Base-by-base conservation (phyloP, 495 filamentous ascomycete species). In the Cairneyella variabilis region DNA sequence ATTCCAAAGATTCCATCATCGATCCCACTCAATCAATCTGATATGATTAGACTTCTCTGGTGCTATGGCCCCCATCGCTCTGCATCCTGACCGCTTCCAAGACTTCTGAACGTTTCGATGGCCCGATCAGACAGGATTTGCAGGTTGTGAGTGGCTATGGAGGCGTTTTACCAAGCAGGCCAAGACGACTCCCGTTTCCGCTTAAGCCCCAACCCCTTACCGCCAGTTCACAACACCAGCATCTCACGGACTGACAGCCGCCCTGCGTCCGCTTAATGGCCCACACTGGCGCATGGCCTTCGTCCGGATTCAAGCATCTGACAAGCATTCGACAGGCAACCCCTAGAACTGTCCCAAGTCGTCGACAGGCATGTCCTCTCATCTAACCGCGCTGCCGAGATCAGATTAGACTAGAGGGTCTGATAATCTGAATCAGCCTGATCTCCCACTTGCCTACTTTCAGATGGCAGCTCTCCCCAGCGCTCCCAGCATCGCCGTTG, bases 101-200 rank as follows among this genome's bases (percentile, higher is more conserved):
- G 25, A 53, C 50, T 14, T 27, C 21, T 23, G 2, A 41, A 37
- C 32, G 54, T 49, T 48, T 57, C 53, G 45, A 51, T 43, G 39
- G 27, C 34, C 30, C 40, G 20, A 32, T 30, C 43, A 3, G 25
- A 23, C 14, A 3, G 28, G 8, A 21, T 36, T 34, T 21, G 41
- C 21, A 48, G 48, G 56, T 22, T 48, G 49, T 45, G 22, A 34
- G 26, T 16, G 43, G 32, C 23, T 11, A 27, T 14, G 27, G 34
- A 51, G 21, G 45, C 7, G 52, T 57, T 57, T 57, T 28, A 57
- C 54, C 50, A 57, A 54, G 18, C 37, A 3, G 12, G 30, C 39
- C 41, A 34, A 49, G 50, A 61, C 59, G 54, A 14, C 50, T 26
- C 26, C 14, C 25, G 59, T 61, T 57, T 61, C 54, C 59, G 59